These are phyloP conservation scores for Thymus mandschuricus DNA, from an alignment of 257 asterid genomes.

Conservation along the genomic window DNA sequence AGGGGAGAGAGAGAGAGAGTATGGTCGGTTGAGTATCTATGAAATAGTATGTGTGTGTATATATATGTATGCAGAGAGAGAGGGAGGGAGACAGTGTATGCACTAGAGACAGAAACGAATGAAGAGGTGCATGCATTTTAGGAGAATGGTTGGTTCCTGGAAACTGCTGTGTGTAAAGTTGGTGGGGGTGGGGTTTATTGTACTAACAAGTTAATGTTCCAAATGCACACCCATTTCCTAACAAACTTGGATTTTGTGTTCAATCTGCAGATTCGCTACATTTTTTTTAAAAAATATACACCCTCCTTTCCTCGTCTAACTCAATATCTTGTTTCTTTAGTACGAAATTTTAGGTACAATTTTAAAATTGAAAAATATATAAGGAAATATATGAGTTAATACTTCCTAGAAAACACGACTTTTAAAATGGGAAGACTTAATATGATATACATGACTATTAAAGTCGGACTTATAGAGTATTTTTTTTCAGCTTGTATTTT, in stretches of 20 bases:
- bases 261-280: constrained; percentile 34
- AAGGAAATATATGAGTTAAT: too few species aligned
- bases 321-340: too few species aligned
- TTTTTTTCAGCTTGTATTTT: too few species aligned
- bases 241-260: constrained; percentile 40
- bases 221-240: constrained; percentile 36
- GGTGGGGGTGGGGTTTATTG: constrained; percentile 33
- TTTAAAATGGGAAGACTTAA: too few species aligned
- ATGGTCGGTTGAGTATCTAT: constrained; percentile 11
- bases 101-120: constrained; percentile 21
- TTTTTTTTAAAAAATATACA: too few species aligned
- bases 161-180: constrained; percentile 62
- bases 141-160: constrained; percentile 62
- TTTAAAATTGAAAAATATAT: too few species aligned
- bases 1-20: background rate
- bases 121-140: constrained; percentile 61
- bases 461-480: too few species aligned
- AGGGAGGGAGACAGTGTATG: background rate
- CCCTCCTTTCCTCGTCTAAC: too few species aligned
- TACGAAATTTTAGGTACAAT: too few species aligned
- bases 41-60: background rate
- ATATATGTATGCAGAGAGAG: background rate
- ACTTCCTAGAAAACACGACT: too few species aligned
- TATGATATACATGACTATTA: too few species aligned
- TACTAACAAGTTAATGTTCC: constrained; percentile 11